Evolutionary conservation across 805 yeast species (phyloP).

Genomic region (Cyberlindnera mycetangii): DNA sequence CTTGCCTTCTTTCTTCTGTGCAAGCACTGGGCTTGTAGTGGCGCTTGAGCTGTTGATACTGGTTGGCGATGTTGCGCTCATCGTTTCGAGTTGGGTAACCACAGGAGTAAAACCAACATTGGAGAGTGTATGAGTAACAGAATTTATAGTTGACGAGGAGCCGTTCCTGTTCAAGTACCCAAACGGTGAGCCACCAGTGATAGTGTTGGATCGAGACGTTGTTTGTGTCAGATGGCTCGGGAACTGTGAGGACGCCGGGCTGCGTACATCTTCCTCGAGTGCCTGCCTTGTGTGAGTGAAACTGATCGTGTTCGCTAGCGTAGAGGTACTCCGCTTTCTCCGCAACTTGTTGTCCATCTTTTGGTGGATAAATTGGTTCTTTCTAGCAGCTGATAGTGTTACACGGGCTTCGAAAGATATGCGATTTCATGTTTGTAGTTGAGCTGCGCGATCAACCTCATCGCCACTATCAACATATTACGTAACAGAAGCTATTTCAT

Average conservation of each 20-base stretch:
- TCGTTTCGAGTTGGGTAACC: conserved; percentile 3
- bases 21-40: conserved; percentile 17
- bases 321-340: conserved; percentile 27
- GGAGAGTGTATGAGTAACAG: conserved; percentile 25
- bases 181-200: conserved; percentile 10
- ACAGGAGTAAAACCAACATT: conserved; percentile 28
- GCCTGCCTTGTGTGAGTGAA: conserved; percentile 25
- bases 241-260: conserved; percentile 9
- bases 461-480: neutral
- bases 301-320: conserved; percentile 27
- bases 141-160: conserved; percentile 26
- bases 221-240: conserved; percentile 2
- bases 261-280: conserved; percentile 5
- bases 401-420: too few relatives aligned
- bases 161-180: conserved; percentile 17
- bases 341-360: conserved; percentile 5
- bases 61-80: conserved; percentile 7
- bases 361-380: neutral
- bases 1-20: conserved; percentile 23
- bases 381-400: too few relatives aligned
- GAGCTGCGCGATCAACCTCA: neutral
- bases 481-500: too few relatives aligned
- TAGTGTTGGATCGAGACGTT: conserved; percentile 5
- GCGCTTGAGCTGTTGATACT: conserved; percentile 9
- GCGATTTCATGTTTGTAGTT: too few relatives aligned